Percentiles rank a stretch among this genome's conserved stretches.
Conservation (phyloP, 2,329 filamentous ascomycete species). For the Helotiales sp. region DNA sequence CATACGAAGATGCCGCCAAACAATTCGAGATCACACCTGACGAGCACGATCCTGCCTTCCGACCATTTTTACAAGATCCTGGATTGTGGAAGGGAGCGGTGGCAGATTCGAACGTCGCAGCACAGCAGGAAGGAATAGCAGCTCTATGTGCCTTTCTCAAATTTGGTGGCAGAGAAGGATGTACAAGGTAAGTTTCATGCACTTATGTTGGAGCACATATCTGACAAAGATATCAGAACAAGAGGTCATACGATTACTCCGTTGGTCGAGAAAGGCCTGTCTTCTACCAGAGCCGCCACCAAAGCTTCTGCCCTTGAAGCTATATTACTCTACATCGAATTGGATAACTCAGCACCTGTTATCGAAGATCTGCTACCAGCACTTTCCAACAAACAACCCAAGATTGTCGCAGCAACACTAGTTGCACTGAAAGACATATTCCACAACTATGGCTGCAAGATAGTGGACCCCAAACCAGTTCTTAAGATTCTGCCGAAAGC, state of each 20-base stretch:
- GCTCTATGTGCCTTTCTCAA: slow-evolving; percentile 91
- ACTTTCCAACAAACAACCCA: slow-evolving; percentile 85
- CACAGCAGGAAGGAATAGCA: slow-evolving; percentile 88
- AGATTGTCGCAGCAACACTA: slow-evolving; percentile 76
- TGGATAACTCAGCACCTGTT: slow-evolving; percentile 81
- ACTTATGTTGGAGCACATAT: background rate
- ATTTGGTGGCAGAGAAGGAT: slow-evolving; percentile 79
- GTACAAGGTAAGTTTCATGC: slow-evolving; percentile 55
- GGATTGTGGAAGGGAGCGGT: slow-evolving; percentile 90
- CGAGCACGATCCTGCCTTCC: slow-evolving; percentile 82
- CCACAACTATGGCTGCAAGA: slow-evolving; percentile 93
- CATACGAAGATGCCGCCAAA: slow-evolving; percentile 89
- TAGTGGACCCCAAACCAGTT: slow-evolving; percentile 88
- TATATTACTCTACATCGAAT: slow-evolving; percentile 82
- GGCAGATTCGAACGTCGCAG: slow-evolving; percentile 92
- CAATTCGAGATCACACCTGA: slow-evolving; percentile 82
- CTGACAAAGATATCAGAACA: slow-evolving; percentile 51
- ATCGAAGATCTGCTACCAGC: slow-evolving; percentile 87
- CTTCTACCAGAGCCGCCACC: slow-evolving; percentile 82
- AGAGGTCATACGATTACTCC: slow-evolving; percentile 72
- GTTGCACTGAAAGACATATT: slow-evolving; percentile 79
- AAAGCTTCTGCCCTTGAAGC: slow-evolving; percentile 88
- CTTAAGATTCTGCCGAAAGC: slow-evolving; percentile 86
- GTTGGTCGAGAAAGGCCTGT: slow-evolving; percentile 88
- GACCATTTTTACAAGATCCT: slow-evolving; percentile 83